phyloP scores from a whole-genome alignment of 2,329 filamentous ascomycete genomes.

The Penicillium aurantiogriseum region DNA sequence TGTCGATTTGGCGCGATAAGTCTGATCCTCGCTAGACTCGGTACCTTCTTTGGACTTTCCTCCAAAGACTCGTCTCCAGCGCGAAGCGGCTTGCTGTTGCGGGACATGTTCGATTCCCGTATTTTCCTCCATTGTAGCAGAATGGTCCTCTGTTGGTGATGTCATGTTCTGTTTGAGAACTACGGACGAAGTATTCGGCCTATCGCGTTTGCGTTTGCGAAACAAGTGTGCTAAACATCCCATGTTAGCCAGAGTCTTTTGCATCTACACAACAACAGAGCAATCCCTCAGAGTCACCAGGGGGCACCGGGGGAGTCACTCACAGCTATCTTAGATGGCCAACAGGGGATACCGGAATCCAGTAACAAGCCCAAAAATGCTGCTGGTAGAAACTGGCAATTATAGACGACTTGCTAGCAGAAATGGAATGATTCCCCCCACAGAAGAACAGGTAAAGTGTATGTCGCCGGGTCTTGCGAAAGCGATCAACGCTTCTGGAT shows the following conservation, averaged over 20 bases:
- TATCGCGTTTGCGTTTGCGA: neutral
- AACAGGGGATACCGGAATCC: neutral
- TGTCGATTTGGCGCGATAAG: slow-evolving; percentile 50
- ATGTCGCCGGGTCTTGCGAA: neutral
- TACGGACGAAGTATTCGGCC: neutral
- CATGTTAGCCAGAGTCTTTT: neutral
- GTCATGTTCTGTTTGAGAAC: slow-evolving; percentile 4
- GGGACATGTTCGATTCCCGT: neutral
- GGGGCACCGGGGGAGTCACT: neutral
- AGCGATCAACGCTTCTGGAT: slow-evolving; percentile 19
- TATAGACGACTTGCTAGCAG: neutral
- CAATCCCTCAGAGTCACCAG: neutral
- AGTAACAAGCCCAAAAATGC: slow-evolving; percentile 1
- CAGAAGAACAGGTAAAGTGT: neutral
- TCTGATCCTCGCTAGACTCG: slow-evolving; percentile 16
- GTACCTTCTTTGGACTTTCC: slow-evolving; percentile 1
- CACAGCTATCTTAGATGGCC: neutral
- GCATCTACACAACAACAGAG: neutral
- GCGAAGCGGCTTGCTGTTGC: slow-evolving; percentile 1
- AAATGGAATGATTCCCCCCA: neutral
- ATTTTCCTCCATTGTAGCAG: slow-evolving; percentile 1
- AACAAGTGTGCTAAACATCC: neutral
- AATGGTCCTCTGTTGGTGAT: slow-evolving; percentile 1
- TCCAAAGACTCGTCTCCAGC: slow-evolving; percentile 25
- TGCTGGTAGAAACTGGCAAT: neutral